Conservation (phyloP, 106 monocot genomes). For the Dendrobium chrysotoxum region DNA sequence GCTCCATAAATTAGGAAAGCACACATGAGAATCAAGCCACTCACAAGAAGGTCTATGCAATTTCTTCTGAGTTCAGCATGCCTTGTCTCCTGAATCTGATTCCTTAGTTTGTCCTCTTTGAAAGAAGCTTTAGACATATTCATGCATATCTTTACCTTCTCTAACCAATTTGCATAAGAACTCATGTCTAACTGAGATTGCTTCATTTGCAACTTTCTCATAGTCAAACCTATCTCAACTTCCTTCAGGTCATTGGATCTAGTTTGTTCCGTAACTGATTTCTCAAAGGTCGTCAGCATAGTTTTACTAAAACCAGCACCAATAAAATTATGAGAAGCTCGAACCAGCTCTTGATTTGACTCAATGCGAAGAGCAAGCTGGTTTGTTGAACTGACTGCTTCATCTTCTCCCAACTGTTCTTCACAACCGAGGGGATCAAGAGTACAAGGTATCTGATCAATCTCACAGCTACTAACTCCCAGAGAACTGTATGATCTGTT, state of each 20-base stretch:
- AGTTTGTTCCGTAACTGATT: slow-evolving; percentile 65
- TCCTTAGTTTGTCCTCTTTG: slow-evolving; percentile 82
- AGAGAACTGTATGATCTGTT: slow-evolving; percentile 13
- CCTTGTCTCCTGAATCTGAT: slow-evolving; percentile 57
- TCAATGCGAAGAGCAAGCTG: slow-evolving; percentile 44
- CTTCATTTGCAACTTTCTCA: slow-evolving; percentile 66
- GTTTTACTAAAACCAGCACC: slow-evolving; percentile 23
- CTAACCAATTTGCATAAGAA: slow-evolving; percentile 58
- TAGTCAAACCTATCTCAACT: slow-evolving; percentile 63
- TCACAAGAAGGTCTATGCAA: slow-evolving; percentile 73
- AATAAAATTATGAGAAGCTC: slow-evolving; percentile 15
- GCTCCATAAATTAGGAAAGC: slow-evolving; percentile 59
- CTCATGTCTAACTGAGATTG: slow-evolving; percentile 55
- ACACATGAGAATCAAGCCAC: slow-evolving; percentile 84
- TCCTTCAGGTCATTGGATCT: slow-evolving; percentile 86
- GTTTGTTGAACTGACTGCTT: slow-evolving; percentile 9
- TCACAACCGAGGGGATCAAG: neutral
- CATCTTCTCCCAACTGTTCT: slow-evolving; percentile 19
- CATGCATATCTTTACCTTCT: slow-evolving; percentile 70
- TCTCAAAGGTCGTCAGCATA: slow-evolving; percentile 54
- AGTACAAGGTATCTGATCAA: too few species aligned
- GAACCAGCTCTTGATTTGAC: slow-evolving; percentile 30
- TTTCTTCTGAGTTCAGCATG: slow-evolving; percentile 56
- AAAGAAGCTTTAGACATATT: slow-evolving; percentile 61
- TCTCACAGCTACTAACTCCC: neutral